phyloP scores from a whole-genome alignment of 768 basidiomycete species.

The Naganishia kalamii region DNA sequence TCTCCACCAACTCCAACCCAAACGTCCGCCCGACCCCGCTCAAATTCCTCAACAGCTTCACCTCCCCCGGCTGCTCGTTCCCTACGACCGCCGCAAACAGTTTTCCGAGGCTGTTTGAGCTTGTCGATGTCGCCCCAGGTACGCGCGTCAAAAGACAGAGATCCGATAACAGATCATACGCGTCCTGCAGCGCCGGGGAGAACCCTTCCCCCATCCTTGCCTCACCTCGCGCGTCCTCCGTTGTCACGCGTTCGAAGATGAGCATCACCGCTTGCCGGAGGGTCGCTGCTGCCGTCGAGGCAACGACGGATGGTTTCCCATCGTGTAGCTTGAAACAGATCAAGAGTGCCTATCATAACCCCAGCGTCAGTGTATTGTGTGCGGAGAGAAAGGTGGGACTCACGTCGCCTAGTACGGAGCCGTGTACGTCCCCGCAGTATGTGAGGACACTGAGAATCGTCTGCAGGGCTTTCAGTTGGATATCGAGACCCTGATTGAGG shows the following conservation, averaged over 20 bases:
- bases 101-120: conserved; percentile 24
- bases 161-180: conserved; percentile 84
- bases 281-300: conserved; percentile 92
- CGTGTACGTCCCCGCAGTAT: conserved; percentile 75
- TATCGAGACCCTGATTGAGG: conserved; percentile 90
- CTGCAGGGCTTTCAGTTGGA: conserved; percentile 87
- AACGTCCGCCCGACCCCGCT: conserved; percentile 85
- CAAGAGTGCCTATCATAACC: conserved; percentile 62
- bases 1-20: conserved; percentile 93
- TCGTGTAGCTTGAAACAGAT: conserved; percentile 94
- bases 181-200: conserved; percentile 75
- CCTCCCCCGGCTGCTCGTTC: conserved; percentile 20
- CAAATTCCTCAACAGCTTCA: conserved; percentile 43
- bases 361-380: background rate
- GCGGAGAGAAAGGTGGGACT: conserved; percentile 35
- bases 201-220: conserved; percentile 6
- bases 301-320: conserved; percentile 89
- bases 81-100: background rate
- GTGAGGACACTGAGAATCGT: conserved; percentile 85
- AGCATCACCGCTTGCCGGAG: conserved; percentile 96
- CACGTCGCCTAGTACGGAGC: conserved; percentile 72
- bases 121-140: conserved; percentile 48
- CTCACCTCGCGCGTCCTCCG: background rate
- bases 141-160: conserved; percentile 71
- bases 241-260: conserved; percentile 75